These are phyloP conservation scores for Dentipellis fragilis DNA, from an alignment of 768 basidiomycete genomes.

Conservation along the genomic window DNA sequence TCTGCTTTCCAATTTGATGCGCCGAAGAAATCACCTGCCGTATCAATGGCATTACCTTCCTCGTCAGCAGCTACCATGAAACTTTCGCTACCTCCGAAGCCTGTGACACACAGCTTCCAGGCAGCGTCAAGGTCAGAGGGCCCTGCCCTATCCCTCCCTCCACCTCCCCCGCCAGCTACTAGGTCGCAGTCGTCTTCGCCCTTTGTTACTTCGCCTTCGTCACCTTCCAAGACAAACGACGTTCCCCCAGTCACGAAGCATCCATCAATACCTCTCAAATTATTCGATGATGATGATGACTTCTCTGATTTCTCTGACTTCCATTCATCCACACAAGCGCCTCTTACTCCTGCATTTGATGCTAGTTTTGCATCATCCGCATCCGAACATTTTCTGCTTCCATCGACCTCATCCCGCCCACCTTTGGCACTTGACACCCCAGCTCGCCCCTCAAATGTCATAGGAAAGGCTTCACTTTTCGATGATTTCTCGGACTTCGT, in stretches of 20 bases:
- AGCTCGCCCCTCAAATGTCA: neutral
- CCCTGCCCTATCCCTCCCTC: neutral
- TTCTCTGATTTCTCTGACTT: slow-evolving; percentile 47
- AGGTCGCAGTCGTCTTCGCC: neutral
- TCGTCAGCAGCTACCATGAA: neutral
- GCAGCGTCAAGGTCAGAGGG: neutral
- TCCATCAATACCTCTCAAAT: neutral
- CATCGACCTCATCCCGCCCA: neutral
- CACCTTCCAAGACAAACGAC: too few species aligned
- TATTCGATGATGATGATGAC: neutral
- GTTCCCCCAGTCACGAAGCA: too few species aligned
- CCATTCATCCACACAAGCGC: slow-evolving; percentile 20
- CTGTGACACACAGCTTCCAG: neutral
- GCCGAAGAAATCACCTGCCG: neutral
- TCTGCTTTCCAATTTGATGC: neutral
- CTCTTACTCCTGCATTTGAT: slow-evolving; percentile 2
- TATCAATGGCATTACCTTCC: neutral
- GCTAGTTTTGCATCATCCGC: neutral
- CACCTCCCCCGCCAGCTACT: neutral
- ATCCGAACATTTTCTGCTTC: slow-evolving; percentile 7
- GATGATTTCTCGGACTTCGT: slow-evolving; percentile 43
- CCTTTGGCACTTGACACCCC: neutral
- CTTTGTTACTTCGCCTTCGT: too few species aligned
- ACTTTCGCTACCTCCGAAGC: neutral
- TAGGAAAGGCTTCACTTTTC: slow-evolving; percentile 17